A percentile compares a stretch with the other conserved stretches of the same genome.
Conservation (phyloP, 257 asterid genomes). For the Striga asiatica region DNA sequence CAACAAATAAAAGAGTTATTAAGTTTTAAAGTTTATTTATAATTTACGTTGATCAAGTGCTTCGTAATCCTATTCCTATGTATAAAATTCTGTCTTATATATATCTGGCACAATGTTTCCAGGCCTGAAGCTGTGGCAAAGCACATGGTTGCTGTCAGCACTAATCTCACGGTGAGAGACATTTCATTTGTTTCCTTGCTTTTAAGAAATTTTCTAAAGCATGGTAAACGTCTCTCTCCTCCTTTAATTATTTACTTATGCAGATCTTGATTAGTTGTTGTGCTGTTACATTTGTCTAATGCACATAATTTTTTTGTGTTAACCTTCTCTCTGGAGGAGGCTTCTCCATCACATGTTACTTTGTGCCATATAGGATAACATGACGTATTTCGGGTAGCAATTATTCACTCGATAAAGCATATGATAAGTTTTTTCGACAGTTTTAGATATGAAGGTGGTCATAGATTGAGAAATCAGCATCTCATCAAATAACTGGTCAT, state of each 20-base stretch:
- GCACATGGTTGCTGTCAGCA: conserved; percentile 99
- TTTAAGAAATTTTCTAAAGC: conserved; percentile 16
- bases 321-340: not conserved
- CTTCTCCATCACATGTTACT: conserved; percentile 9
- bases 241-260: conserved; percentile 2
- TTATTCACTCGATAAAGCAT: not conserved
- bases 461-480: not conserved
- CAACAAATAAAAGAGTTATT: no score
- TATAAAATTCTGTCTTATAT: not conserved
- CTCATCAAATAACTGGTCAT: conserved; percentile 10
- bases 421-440: not conserved
- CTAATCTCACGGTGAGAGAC: conserved; percentile 64
- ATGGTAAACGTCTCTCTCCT: conserved; percentile 3
- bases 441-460: conserved; percentile 9
- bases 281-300: not conserved
- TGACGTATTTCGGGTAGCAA: not conserved
- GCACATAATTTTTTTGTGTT: not conserved
- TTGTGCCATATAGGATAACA: not conserved
- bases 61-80: no score
- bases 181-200: conserved; percentile 9
- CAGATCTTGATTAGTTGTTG: not conserved
- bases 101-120: conserved; percentile 13
- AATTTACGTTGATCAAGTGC: no score
- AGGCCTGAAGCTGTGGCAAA: conserved; percentile 97
- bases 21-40: no score